Base-by-base conservation (phyloP, 768 basidiomycete species). In the Mycena crocata region DNA sequence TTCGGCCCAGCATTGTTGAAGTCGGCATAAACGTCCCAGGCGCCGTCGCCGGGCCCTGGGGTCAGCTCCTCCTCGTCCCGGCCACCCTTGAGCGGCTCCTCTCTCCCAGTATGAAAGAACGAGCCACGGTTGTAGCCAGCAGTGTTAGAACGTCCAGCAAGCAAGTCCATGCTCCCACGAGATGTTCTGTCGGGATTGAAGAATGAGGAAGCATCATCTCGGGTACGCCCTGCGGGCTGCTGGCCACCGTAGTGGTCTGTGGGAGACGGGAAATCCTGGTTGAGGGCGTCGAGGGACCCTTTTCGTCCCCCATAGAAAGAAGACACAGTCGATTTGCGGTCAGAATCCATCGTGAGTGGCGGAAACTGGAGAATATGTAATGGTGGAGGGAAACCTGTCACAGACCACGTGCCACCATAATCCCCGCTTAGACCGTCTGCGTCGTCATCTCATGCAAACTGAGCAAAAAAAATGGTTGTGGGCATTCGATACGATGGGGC, bases 1-100 rank as follows among this genome's bases (percentile, higher is more conserved):
- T 86, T 82, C 24, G 93, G 94, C 2, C 94, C 94, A 7, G 87
- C 77, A 71, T 95, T 95, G 80, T 95, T 95, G 78, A 95, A 95
- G 79, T 95, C 94, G 24, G 94, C 92, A 75, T 89, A 95, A 48
- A 95, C 89, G 76, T 95, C 92, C 89, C 92, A 94, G 1, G 72
- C 78, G 35, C 83, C 82, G 57, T 80, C 84, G 19, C 79, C 82
- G 45, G 80, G 81, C 28, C 73, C 72, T n/a, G 70, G 68, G 15
- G 70, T 77, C 46, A 81, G 82, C 65, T 86, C 86, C 71, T 90
- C 88, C 74, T 94, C 93, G 69, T 93, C 93, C 59, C 84, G 80
- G n/a, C 89, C 92, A 12, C 89, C 90, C 74, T 93, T 93, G 68
- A 94, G 77, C 7, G 93, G 93, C 74, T 93, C 93, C 71, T 87